Base-by-base conservation (phyloP, 192 early-diverging fungal genomes). In the Kickxella alabastrina region DNA sequence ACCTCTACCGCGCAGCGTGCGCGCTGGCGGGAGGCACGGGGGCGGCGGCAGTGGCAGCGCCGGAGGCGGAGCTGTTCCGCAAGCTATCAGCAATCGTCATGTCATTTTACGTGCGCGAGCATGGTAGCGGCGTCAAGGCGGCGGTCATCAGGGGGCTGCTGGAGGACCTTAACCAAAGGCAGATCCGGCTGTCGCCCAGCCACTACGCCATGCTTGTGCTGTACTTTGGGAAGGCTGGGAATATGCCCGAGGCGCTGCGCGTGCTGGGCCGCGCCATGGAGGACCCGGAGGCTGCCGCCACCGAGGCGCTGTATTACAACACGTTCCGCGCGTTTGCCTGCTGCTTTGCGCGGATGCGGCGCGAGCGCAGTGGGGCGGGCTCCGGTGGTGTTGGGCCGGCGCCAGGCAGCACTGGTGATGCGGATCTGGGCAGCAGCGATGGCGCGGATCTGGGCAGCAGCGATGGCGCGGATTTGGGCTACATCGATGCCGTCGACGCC, bases 171-270 rank as follows among this genome's bases (percentile, higher is more conserved):
- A 64, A 62, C 15, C 37, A 53, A 38, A 42, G 72, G 15, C 27
- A 25, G 22, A 54, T 68, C 10, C 25, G 49, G 10, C 34, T 75
- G 29, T 52, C 52, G 12, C 61, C 72, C 13, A 44, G 54, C 34
- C 72, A 75, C 51, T 68, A 55, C 17, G 59, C 72, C 17, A 64
- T 68, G 65, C 53, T 75, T 28, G 68, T 75, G 6, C 40, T 75
- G 23, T 68, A 68, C 32, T 75, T 75, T 57, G 72, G 72, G 22
- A 43, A 38, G 12, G 52, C 40, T 13, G 25, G 44, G 7, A 56
- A 63, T 39, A 48, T 50, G n/a, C 27, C 40, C 47, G 72, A 75
- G 60, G 60, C 57, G 18, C 43, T 67, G 35, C 39, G 35, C 9
- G 45, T 75, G 8, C 35, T 75, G 28, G 60, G 66, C 42, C 61